These are phyloP conservation scores for Melaleuca alternifolia DNA, from an alignment of 345 rosid genomes.

Conservation along the genomic window DNA sequence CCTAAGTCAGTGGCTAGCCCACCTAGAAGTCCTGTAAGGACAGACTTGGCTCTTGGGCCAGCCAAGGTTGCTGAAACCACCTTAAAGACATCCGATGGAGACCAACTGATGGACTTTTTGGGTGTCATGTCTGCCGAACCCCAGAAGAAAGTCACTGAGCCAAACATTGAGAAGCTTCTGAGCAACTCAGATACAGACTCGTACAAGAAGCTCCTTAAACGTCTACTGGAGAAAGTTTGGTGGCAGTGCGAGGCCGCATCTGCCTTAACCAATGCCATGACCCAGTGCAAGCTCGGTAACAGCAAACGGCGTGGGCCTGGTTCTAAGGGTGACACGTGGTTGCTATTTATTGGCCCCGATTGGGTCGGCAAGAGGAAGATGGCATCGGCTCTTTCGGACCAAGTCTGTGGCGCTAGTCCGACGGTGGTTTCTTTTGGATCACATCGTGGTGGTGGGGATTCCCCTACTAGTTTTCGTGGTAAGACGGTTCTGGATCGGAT, in stretches of 20 bases:
- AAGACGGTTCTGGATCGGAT: constrained; percentile 73
- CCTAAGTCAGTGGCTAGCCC: constrained; percentile 23
- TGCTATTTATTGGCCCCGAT: constrained; percentile 84
- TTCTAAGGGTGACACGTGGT: constrained; percentile 71
- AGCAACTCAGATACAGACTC: constrained; percentile 47
- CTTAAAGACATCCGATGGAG: constrained; percentile 20
- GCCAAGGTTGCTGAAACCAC: constrained; percentile 23
- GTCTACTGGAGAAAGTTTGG: constrained; percentile 66
- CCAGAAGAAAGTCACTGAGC: constrained; percentile 28
- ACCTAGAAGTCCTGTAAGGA: constrained; percentile 67
- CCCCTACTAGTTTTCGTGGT: constrained; percentile 50
- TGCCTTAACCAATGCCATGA: constrained; percentile 63
- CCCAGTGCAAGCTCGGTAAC: constrained; percentile 58
- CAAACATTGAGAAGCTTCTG: constrained; percentile 24
- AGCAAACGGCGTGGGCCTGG: constrained; percentile 45
- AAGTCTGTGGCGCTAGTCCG: constrained; percentile 40
- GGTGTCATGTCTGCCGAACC: constrained; percentile 59
- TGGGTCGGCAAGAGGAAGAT: constrained; percentile 77
- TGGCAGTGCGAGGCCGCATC: constrained; percentile 97
- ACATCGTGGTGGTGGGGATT: constrained; percentile 30
- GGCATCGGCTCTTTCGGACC: constrained; percentile 70
- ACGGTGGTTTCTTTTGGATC: constrained; percentile 55
- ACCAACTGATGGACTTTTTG: constrained; percentile 47
- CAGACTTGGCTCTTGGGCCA: constrained; percentile 76
- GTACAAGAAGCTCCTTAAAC: constrained; percentile 72